Percentiles rank a stretch among this genome's conserved stretches.
Conservation (phyloP, 2,329 filamentous ascomycete genomes). For the Xylariaceae sp. region DNA sequence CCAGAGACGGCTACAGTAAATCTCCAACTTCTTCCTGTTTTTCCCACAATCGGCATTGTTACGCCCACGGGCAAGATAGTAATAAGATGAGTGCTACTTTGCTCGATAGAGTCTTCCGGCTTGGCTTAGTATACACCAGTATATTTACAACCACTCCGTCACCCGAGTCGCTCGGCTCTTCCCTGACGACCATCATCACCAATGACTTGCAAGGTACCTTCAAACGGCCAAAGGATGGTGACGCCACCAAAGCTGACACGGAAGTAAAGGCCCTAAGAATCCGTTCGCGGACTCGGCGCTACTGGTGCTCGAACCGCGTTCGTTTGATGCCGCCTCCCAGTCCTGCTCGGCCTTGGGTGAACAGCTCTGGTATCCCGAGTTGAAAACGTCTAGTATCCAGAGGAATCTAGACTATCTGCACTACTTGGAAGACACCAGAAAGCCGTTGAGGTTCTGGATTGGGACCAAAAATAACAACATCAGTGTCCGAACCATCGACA, state of each 20-base stretch:
- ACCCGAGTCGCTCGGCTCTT: slow-evolving; percentile 32
- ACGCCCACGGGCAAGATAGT: no score
- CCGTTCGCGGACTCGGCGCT: slow-evolving; percentile 31
- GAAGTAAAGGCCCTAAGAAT: slow-evolving; percentile 29
- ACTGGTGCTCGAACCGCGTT: slow-evolving; percentile 30
- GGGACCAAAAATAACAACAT: slow-evolving; percentile 20
- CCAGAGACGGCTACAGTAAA: no score
- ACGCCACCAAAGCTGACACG: no score
- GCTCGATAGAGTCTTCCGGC: no score
- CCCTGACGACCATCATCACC: slow-evolving; percentile 34
- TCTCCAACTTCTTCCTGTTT: no score
- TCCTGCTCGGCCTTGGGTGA: slow-evolving; percentile 36
- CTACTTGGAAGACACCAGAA: slow-evolving; percentile 25
- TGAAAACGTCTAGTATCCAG: slow-evolving; percentile 26
- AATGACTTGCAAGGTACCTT: slow-evolving; percentile 40
- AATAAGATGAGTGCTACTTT: no score
- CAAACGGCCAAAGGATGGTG: no score
- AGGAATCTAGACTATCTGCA: slow-evolving; percentile 33
- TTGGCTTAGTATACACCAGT: slow-evolving; percentile 2
- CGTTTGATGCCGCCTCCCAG: slow-evolving; percentile 26
- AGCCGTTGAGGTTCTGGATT: slow-evolving; percentile 34
- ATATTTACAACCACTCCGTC: slow-evolving; percentile 24
- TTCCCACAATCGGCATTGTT: no score
- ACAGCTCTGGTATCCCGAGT: slow-evolving; percentile 32
- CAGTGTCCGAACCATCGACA: slow-evolving; percentile 29